phyloP scores from a whole-genome alignment of 2,329 filamentous ascomycete genomes.

The Colletotrichum tanaceti region DNA sequence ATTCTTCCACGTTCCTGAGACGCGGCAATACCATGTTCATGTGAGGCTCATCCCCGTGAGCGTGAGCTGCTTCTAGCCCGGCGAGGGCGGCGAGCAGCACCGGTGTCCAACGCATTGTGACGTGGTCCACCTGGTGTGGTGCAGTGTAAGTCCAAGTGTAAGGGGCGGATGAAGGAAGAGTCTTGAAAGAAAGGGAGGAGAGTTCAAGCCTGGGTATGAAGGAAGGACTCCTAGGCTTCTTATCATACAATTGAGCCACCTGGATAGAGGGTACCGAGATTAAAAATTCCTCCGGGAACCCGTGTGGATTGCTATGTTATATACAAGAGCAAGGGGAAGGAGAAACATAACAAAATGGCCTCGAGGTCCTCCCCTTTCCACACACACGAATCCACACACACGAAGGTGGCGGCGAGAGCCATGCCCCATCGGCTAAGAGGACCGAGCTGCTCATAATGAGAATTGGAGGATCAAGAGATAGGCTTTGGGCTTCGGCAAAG shows the following conservation, averaged over 20 bases:
- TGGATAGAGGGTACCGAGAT: constrained; percentile 14
- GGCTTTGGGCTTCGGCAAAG: constrained; percentile 11
- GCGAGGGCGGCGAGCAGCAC: constrained; percentile 44
- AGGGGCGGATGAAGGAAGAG: background rate
- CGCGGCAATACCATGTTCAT: constrained; percentile 33
- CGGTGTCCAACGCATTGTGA: constrained; percentile 45
- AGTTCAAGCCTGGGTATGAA: background rate
- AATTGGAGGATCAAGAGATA: constrained; percentile 32
- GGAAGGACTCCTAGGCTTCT: constrained; percentile 15
- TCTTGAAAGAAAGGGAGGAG: background rate
- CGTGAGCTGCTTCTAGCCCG: constrained; percentile 45
- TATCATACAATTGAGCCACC: background rate
- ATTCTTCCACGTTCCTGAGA: background rate
- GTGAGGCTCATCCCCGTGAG: constrained; percentile 43
- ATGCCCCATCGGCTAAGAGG: constrained; percentile 10
- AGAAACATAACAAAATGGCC: constrained; percentile 31
- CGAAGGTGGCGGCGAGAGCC: constrained; percentile 13
- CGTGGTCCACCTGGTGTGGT: background rate
- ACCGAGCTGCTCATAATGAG: constrained; percentile 24
- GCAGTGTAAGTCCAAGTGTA: background rate
- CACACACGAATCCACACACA: background rate
- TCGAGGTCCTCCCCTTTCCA: background rate
- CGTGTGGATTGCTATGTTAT: constrained; percentile 18
- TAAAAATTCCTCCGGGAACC: background rate
- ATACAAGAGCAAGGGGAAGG: constrained; percentile 18